These are phyloP conservation scores for Ciborinia camelliae DNA, from an alignment of 2,329 filamentous ascomycete species.

Conservation along the genomic window DNA sequence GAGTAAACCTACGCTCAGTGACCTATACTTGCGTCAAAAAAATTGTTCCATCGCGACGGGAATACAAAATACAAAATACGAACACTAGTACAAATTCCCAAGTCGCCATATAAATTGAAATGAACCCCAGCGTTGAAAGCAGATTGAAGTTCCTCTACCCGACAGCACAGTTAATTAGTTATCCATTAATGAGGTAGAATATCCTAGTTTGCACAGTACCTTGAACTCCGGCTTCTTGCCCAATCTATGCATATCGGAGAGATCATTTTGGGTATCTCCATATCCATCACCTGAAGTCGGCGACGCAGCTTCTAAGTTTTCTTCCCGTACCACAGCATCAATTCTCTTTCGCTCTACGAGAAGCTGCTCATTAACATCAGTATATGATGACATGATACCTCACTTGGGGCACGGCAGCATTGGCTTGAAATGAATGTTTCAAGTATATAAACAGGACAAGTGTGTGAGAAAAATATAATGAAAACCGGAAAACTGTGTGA, in stretches of 20 bases:
- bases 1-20: constrained; percentile 35
- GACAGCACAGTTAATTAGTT: neutral
- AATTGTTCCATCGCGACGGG: neutral
- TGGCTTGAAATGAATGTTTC: neutral
- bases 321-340: constrained; percentile 9
- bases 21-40: constrained; percentile 13
- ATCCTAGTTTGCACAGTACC: constrained; percentile 17
- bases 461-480: neutral
- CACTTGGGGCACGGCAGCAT: neutral
- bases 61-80: constrained; percentile 18
- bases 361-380: neutral
- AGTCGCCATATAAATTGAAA: constrained; percentile 43
- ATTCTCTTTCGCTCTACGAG: neutral
- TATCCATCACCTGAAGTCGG: constrained; percentile 2
- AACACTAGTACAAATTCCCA: constrained; percentile 44
- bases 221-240: constrained; percentile 37
- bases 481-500: neutral
- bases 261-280: constrained; percentile 35
- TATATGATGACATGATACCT: constrained; percentile 1
- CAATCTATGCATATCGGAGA: constrained; percentile 38
- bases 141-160: constrained; percentile 42
- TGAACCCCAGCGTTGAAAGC: constrained; percentile 44
- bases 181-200: neutral
- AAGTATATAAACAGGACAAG: neutral
- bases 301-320: constrained; percentile 19